Percentiles rank a stretch among this genome's conserved stretches.
These are phyloP conservation scores for Erythrobasidium yunnanense DNA, from an alignment of 768 basidiomycete species.

Conservation along the genomic window DNA sequence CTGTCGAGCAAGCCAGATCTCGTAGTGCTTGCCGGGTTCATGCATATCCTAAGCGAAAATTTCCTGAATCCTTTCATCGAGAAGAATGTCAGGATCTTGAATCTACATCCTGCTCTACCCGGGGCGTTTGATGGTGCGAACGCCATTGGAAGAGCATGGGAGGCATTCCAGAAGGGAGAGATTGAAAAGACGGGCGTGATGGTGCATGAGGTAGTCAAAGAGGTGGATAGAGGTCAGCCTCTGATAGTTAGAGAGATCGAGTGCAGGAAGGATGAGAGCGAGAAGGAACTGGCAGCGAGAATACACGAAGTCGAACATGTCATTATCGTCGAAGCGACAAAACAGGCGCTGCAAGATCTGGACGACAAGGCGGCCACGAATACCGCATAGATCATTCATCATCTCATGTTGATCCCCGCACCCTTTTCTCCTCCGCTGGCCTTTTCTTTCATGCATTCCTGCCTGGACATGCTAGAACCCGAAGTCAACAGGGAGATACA, in stretches of 20 bases:
- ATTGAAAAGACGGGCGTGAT: slow-evolving; percentile 70
- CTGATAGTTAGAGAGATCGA: slow-evolving; percentile 68
- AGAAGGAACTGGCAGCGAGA: slow-evolving; percentile 61
- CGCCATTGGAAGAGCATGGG: slow-evolving; percentile 77
- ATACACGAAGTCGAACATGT: slow-evolving; percentile 78
- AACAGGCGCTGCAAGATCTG: slow-evolving; percentile 51
- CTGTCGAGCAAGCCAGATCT: slow-evolving; percentile 56
- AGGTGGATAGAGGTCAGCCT: slow-evolving; percentile 86
- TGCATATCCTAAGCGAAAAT: slow-evolving; percentile 79
- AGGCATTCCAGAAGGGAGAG: slow-evolving; percentile 71
- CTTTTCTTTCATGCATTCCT: no score
- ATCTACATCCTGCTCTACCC: slow-evolving; percentile 89
- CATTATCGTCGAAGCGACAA: slow-evolving; percentile 77
- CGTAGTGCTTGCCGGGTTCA: slow-evolving; percentile 94
- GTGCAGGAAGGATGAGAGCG: slow-evolving; percentile 58
- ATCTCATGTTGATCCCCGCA: no score
- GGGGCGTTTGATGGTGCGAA: slow-evolving; percentile 86
- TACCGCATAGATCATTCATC: background rate
- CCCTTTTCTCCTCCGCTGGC: no score
- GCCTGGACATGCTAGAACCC: no score
- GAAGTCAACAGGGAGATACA: no score
- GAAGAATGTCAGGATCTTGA: slow-evolving; percentile 69
- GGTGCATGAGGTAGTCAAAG: slow-evolving; percentile 85
- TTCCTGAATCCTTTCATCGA: slow-evolving; percentile 55
- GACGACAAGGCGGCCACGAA: background rate